phyloP scores from a whole-genome alignment of 176 grass and related monocot genomes.

The Lolium multiflorum region DNA sequence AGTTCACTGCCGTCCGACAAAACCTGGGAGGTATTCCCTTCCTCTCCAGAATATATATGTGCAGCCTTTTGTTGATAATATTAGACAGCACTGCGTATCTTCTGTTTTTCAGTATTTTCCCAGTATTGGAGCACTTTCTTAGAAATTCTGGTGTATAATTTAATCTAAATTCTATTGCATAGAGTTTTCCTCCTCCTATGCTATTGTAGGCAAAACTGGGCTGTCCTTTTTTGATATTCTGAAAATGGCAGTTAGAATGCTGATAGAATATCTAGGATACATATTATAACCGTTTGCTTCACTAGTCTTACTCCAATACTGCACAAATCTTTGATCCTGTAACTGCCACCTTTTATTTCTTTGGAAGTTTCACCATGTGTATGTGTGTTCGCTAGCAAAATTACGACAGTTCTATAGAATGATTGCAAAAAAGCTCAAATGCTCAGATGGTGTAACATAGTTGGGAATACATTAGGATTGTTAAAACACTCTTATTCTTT shows the following conservation, averaged over 20 bases:
- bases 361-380: neutral
- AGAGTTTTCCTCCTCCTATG: neutral
- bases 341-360: neutral
- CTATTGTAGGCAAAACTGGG: neutral
- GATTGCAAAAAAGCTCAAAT: neutral
- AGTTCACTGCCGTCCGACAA: constrained; percentile 61
- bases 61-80: constrained; percentile 11
- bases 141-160: neutral
- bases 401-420: neutral
- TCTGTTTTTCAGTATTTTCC: neutral
- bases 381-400: constrained; percentile 3
- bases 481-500: neutral
- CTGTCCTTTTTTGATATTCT: constrained; percentile 6
- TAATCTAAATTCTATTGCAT: constrained; percentile 9
- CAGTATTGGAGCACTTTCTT: neutral
- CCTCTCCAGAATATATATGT: constrained; percentile 39
- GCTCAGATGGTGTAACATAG: constrained; percentile 1
- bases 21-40: constrained; percentile 76
- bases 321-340: neutral
- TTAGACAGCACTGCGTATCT: neutral
- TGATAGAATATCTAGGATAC: constrained; percentile 18
- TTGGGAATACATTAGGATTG: neutral
- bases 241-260: constrained; percentile 1
- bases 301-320: neutral
- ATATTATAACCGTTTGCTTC: neutral